A percentile compares a stretch with the other conserved stretches of the same genome.
Conservation (phyloP, 805 yeast species). For the Saturnispora halmiae region DNA sequence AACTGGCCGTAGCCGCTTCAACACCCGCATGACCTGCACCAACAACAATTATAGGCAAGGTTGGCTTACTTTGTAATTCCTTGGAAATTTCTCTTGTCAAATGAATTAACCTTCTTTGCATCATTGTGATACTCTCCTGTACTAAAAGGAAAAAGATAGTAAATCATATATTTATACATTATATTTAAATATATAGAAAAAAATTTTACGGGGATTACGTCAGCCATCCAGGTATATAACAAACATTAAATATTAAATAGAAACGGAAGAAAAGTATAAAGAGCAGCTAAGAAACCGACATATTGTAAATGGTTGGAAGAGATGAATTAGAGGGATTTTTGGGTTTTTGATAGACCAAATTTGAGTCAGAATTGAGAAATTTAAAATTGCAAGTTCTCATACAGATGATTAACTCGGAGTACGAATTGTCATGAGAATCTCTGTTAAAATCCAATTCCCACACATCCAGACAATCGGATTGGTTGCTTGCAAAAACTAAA, state of each 20-base stretch:
- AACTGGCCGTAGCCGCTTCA: constrained; percentile 92
- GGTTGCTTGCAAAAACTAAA: not conserved
- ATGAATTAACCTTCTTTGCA: constrained; percentile 10
- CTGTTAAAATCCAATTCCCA: constrained; percentile 10
- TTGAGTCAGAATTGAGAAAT: constrained; percentile 2
- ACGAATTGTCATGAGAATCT: constrained; percentile 6
- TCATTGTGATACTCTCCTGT: not conserved
- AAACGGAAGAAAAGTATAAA: no score
- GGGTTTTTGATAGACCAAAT: not conserved
- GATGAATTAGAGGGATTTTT: no score
- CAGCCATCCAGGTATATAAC: no score
- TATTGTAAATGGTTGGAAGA: not conserved
- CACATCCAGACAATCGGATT: constrained; percentile 1
- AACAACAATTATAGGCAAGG: constrained; percentile 65
- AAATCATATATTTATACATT: no score
- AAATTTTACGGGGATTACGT: no score
- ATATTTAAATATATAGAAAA: no score
- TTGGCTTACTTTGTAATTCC: not conserved
- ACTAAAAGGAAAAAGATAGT: not conserved
- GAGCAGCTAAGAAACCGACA: no score
- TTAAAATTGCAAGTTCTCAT: constrained; percentile 1
- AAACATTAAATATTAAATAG: no score
- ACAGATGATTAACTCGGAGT: constrained; percentile 4
- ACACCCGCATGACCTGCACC: constrained; percentile 99
- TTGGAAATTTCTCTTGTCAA: constrained; percentile 11